Base-by-base conservation (phyloP, 2,329 filamentous ascomycete species). In the Neofusicoccum parvum region DNA sequence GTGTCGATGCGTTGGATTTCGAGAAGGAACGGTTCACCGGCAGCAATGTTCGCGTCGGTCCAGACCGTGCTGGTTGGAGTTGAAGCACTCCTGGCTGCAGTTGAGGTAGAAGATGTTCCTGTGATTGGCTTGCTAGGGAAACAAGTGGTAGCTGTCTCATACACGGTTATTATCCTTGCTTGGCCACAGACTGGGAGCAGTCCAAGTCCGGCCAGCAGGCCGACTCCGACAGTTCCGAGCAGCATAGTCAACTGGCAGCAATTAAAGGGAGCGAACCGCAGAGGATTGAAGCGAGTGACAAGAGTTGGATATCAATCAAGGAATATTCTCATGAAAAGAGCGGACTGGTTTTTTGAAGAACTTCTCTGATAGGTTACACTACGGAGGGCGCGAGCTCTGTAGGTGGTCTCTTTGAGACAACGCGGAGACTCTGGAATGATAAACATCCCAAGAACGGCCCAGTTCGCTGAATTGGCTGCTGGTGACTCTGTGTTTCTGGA, bases 1-100 rank as follows among this genome's bases (percentile, higher is more conserved):
- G 46, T 48, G 27, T 66, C 58, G 6, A 69, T 66, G 63, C 74
- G 73, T 10, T 37, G 45, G 14, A 62, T 17, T 27, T 62, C 58
- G 4, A 62, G 34, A 15, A 49, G n/a, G 27, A 62, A 62, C 9
- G 41, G 15, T 20, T 48, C 41, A 36, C 58, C 59, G 23, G 46
- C 59, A 39, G 59, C 59, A 15, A 63, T 51, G 14, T 45, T 41
- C 10, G 46, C 36, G 12, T 63, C 46, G 14, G 23, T 41, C 45
- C 45, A 51, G 36, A 53, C 45, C 5, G 48, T 50, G 32, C 45
- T 62, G 15, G n/a, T 49, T 15, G 58, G 41, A 49, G 43, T 37
- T 3, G 58, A 39, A 32, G 48, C 48, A 37, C n/a, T 62, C 36
- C 27, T 37, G 14, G 32, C 43, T 49, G 27, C 32, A 4, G 5